Evolutionary conservation across 768 basidiomycete genomes (phyloP).

Genomic region (Sporobolomyces pararoseus): DNA sequence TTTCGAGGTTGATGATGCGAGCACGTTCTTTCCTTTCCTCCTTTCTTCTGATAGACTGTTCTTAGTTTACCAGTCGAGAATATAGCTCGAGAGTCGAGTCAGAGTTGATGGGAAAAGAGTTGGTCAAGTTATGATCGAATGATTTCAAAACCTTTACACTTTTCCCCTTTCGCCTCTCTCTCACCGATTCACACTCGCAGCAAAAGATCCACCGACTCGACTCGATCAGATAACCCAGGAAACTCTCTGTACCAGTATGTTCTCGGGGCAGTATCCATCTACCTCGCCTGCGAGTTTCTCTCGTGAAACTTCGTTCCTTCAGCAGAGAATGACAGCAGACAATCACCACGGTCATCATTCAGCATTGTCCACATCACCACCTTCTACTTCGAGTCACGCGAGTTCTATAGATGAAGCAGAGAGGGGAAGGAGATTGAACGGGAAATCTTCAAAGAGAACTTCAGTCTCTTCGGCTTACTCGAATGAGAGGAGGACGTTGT

Average conservation of each 20-base stretch:
- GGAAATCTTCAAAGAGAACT: neutral
- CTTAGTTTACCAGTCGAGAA: too few relatives aligned
- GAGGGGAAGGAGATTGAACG: neutral
- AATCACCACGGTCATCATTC: neutral
- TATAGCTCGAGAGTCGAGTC: too few relatives aligned
- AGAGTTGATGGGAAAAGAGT: too few relatives aligned
- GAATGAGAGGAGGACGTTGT: slow-evolving; percentile 11
- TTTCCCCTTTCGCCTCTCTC: neutral
- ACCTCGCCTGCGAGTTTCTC: slow-evolving; percentile 30
- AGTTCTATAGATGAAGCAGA: neutral
- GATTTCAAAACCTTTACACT: neutral
- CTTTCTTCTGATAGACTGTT: too few relatives aligned
- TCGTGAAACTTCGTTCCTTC: slow-evolving; percentile 34
- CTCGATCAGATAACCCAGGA: too few relatives aligned
- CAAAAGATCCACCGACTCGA: too few relatives aligned
- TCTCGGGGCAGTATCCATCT: slow-evolving; percentile 12
- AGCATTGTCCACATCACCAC: slow-evolving; percentile 5
- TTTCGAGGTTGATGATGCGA: too few relatives aligned
- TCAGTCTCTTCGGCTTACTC: slow-evolving; percentile 26
- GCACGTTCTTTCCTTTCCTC: neutral
- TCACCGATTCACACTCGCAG: too few relatives aligned
- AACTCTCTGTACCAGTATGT: neutral
- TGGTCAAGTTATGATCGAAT: too few relatives aligned
- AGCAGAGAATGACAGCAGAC: slow-evolving; percentile 6
- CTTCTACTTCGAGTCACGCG: neutral